phyloP scores from a whole-genome alignment of 192 early-diverging fungal genomes.

The Chytriomyces sp. region DNA sequence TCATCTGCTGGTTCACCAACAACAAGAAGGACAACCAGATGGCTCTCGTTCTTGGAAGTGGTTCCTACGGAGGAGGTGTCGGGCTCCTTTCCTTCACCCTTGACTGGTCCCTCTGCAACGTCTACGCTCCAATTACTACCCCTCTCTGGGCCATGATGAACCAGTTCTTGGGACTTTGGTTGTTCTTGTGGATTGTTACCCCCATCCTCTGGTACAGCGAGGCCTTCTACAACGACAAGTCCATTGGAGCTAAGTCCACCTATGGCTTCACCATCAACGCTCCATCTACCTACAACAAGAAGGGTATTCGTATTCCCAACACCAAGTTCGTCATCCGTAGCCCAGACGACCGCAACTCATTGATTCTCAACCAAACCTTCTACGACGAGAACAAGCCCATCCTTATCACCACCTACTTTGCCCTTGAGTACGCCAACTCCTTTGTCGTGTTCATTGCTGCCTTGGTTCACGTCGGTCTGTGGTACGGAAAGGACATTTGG shows the following conservation, averaged over 20 bases:
- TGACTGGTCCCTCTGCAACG: slow-evolving; percentile 54
- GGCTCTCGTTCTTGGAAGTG: slow-evolving; percentile 17
- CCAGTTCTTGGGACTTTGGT: slow-evolving; percentile 12
- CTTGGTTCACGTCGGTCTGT: slow-evolving; percentile 60
- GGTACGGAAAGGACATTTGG: slow-evolving; percentile 24
- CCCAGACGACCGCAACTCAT: too few relatives aligned
- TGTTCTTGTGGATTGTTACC: slow-evolving; percentile 37
- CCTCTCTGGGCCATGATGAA: slow-evolving; percentile 39
- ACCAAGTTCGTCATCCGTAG: slow-evolving; percentile 15
- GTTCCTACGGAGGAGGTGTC: slow-evolving; percentile 43
- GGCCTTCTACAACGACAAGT: slow-evolving; percentile 11
- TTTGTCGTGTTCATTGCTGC: slow-evolving; percentile 59
- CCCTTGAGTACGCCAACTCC: slow-evolving; percentile 29
- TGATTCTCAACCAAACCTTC: slow-evolving; percentile 23
- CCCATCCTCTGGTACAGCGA: slow-evolving; percentile 30
- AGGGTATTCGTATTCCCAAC: slow-evolving; percentile 23
- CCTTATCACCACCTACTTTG: slow-evolving; percentile 33
- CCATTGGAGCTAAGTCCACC: neutral
- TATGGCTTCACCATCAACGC: slow-evolving; percentile 27
- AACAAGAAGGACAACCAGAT: slow-evolving; percentile 13
- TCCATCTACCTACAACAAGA: slow-evolving; percentile 18
- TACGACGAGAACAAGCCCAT: slow-evolving; percentile 32
- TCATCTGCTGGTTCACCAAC: neutral
- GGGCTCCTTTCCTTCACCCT: slow-evolving; percentile 62
- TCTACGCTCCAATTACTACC: slow-evolving; percentile 33